A percentile compares a stretch with the other conserved stretches of the same genome.
Evolutionary conservation across 139 green algal genomes (phyloP).

Genomic region (Auxenochlorella pyrenoidosa): DNA sequence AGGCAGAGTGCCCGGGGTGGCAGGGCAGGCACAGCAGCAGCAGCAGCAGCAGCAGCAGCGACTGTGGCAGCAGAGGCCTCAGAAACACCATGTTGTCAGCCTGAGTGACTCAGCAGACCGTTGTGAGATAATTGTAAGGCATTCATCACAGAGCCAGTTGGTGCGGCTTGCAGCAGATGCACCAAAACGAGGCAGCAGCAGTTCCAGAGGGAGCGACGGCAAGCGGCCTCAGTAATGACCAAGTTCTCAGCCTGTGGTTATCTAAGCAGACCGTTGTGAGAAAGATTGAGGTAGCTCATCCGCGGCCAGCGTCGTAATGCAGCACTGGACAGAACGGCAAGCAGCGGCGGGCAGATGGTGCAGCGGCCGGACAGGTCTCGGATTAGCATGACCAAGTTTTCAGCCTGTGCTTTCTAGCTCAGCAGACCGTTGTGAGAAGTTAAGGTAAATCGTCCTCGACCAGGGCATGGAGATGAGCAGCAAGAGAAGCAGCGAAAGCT

Average conservation of each 20-base stretch:
- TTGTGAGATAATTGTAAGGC: neutral
- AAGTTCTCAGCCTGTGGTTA: neutral
- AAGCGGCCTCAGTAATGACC: neutral
- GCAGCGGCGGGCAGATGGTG: neutral
- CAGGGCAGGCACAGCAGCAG: neutral
- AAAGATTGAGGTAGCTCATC: neutral
- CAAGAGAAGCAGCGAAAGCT: neutral
- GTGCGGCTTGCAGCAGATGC: neutral
- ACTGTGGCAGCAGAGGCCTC: neutral
- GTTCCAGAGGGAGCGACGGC: neutral
- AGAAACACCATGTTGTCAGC: too few species aligned
- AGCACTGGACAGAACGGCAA: neutral
- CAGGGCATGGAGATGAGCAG: neutral
- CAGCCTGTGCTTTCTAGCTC: conserved; percentile 18
- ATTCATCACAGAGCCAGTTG: neutral
- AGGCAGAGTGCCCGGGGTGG: neutral
- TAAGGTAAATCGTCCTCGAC: conserved; percentile 3
- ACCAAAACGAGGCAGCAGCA: neutral
- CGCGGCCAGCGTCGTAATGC: too few species aligned
- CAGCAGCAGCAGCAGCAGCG: neutral
- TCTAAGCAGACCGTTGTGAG: neutral
- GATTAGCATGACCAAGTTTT: conserved; percentile 26
- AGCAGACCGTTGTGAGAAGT: conserved; percentile 55
- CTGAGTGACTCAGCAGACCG: too few species aligned
- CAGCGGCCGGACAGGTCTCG: neutral